These are phyloP conservation scores for Brassica juncea DNA, from an alignment of 345 rosid species.

Conservation along the genomic window DNA sequence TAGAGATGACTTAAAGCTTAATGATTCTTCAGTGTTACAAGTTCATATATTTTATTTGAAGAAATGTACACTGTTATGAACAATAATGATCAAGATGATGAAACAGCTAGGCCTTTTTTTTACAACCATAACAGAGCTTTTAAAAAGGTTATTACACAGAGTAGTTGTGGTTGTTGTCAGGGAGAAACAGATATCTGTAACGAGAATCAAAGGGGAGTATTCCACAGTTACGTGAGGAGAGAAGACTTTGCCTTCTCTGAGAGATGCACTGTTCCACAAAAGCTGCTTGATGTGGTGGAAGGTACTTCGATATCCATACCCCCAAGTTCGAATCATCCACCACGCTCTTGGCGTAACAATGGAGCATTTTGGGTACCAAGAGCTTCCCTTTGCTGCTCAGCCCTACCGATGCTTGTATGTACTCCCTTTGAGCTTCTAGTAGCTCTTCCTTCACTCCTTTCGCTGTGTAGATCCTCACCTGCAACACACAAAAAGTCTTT, in stretches of 20 bases:
- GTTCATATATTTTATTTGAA: neutral
- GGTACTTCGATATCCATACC: constrained; percentile 84
- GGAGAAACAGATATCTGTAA: constrained; percentile 78
- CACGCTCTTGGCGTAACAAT: constrained; percentile 68
- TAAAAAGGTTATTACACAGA: neutral
- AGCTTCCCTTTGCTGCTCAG: constrained; percentile 87
- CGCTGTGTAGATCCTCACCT: constrained; percentile 77
- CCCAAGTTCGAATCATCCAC: constrained; percentile 80
- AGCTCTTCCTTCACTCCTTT: constrained; percentile 76
- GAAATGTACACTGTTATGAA: constrained; percentile 16
- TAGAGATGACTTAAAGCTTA: neutral
- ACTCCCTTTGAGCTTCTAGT: constrained; percentile 75
- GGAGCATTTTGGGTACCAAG: constrained; percentile 83
- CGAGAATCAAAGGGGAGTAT: constrained; percentile 79
- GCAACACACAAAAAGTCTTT: constrained; percentile 30
- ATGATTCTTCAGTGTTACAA: neutral
- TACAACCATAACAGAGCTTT: neutral
- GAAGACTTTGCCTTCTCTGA: constrained; percentile 66
- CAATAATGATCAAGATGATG: neutral
- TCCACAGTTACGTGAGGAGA: constrained; percentile 70
- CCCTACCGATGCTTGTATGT: constrained; percentile 78
- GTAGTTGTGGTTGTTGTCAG: constrained; percentile 32
- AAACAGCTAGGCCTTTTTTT: neutral
- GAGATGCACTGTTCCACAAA: constrained; percentile 86
- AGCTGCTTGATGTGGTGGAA: constrained; percentile 74